Evolutionary conservation across 768 basidiomycete genomes (phyloP), one percentile per base, ranked within the genome.

Genomic region (Obba rivulosa): DNA sequence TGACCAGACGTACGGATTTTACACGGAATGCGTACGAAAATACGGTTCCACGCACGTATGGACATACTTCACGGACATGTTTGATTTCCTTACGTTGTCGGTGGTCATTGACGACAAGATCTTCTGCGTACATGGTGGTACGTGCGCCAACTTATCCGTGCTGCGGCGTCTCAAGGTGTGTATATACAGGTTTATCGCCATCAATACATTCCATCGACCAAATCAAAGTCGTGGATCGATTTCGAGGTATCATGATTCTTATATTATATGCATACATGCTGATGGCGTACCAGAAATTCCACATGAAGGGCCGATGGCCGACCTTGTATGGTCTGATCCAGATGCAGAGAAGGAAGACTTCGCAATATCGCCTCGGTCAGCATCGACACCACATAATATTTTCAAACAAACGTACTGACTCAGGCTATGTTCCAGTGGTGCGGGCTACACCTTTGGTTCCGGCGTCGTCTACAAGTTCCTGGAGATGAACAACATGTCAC

Each of bases 21-120:
- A 99, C 69, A 89, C 92, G 34, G 96, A 99, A 75, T 98, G 96
- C 62, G 84, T 95, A 18, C 80, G 94, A 36, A 99, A 99, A 70
- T 99, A 99, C 59, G 94, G 93, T 46, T 86, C 90, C 2, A 84
- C 93, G 25, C 86, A 88, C 58, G 95, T 97, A 28, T 99, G 96
- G 96, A 93, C 92, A 22, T 97, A 98, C 68, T 98, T 99, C 62
- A 99, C 96, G 51, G 96, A 99, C 70, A 96, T 99, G 95, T 99
- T 99, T 68, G 96, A 99, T 73, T 99, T 93, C 72, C 70, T 99
- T 57, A 98, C 96, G 10, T 74, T 99, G 48, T 93, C 91, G 28
- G 94, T 95, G 48, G 96, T 99, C 53, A 97, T 99, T 59, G 96
- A 99, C 70, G 93, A 99, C 72, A 85, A 85, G 61, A 97, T 99